These are phyloP conservation scores for Theileria sp. DNA, from an alignment of 169 alveolate species.

Conservation along the genomic window DNA sequence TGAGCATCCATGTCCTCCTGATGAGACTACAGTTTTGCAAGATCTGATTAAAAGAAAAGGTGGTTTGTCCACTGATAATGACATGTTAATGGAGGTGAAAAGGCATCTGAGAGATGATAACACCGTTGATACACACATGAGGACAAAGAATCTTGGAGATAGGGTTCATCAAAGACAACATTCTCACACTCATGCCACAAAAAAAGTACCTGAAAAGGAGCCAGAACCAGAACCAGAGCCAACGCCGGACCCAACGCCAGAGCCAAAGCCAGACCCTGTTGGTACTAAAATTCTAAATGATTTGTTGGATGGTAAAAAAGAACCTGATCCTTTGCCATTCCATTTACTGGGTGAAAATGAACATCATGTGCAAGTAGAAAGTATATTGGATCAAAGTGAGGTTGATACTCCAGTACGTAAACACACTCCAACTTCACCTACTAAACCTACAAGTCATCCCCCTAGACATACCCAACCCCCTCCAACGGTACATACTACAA, in stretches of 20 bases:
- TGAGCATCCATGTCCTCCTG: constrained; percentile 33
- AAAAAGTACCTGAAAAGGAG: background rate
- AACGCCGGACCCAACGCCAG: no score
- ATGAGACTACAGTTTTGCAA: background rate
- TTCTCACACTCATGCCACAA: background rate
- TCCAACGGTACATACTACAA: background rate
- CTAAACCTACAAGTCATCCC: background rate
- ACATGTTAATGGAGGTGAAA: background rate
- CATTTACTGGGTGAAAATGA: background rate
- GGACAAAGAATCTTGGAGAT: background rate
- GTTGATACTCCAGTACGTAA: background rate
- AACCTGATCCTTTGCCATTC: background rate
- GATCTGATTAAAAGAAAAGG: background rate
- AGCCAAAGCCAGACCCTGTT: background rate
- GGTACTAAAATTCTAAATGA: background rate
- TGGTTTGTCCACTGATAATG: background rate
- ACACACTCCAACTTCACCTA: background rate
- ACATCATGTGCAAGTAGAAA: background rate
- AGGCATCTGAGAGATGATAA: background rate
- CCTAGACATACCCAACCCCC: no score
- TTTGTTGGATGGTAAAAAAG: background rate
- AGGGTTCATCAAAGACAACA: background rate
- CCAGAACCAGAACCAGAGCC: background rate
- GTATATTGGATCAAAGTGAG: background rate
- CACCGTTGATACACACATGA: background rate